Evolutionary conservation across 805 yeast genomes (phyloP), one percentile per base, ranked within the genome.

Genomic region (Scheffersomyces amazonensis): DNA sequence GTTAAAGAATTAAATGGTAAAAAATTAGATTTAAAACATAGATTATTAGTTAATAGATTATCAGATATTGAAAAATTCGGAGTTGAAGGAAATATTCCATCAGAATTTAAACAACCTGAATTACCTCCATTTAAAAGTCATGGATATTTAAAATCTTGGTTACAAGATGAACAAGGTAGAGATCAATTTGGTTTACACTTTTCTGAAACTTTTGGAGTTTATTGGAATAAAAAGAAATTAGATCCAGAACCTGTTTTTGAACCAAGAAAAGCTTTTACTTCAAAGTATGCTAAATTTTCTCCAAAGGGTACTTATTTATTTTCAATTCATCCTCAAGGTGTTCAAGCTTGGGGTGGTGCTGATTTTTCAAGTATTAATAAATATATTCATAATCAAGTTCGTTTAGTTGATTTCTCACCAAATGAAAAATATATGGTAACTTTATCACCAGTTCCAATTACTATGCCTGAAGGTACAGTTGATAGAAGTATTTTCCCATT

Each of bases 281-380:
- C 88, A 42, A 82, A 87, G 45, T 89, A 83, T 52, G 86, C 88
- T 53, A 81, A 82, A 60, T 91, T 89, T 71, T 88, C 98, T 35
- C 96, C 97, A 57, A 81, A 81, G 66, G 99, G 99, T 63, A 81
- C 91, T 10, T 90, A 80, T 57, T 65, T 91, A 47, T 80, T 87
- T 52, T 83, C 97, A 1, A 75, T 89, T 52, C 97, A 91, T 66
- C 88, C 88, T 36, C 95, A 87, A 66, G 98, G 98, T 73, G 81
- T 89, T 40, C 95, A 88, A 61, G 78, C 91, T 19, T 93, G 97
- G 95, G 99, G 98, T 58, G 97, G 98, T 44, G 76, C 78, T 39
- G 72, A 77, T 34, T 88, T 88, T 58, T 79, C 75, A 46, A 76
- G 85, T 53, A 70, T 88, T 51, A 79, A 75, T 53, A 82, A 88